Conservation (phyloP, 345 rosid genomes). For the Lenwebbia sp. region DNA sequence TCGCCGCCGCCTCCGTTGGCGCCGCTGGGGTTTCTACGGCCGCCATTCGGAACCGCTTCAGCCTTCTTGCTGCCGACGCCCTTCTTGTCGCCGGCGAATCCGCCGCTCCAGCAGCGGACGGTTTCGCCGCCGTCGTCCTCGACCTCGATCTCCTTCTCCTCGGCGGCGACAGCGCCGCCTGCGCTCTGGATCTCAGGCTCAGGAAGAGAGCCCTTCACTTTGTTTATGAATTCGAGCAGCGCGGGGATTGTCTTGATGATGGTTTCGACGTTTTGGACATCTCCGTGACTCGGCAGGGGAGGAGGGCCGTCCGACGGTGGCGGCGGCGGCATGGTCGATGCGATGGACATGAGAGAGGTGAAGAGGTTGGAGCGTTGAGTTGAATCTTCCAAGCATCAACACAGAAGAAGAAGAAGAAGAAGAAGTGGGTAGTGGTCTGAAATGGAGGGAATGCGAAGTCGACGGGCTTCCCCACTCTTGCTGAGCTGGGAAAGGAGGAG, state of each 20-base stretch:
- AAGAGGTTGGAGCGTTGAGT: neutral
- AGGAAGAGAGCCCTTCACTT: neutral
- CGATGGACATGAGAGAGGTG: neutral
- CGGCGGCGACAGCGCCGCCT: neutral
- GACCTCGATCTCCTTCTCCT: rapidly evolving
- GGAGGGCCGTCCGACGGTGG: too few species aligned
- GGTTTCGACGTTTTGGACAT: rapidly evolving
- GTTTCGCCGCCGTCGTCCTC: neutral
- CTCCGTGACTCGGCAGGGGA: neutral
- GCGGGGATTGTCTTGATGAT: neutral
- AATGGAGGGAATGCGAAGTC: too few species aligned
- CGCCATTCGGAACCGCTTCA: rapidly evolving
- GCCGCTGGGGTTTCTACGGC: neutral
- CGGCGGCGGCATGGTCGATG: neutral
- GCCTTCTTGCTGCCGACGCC: neutral
- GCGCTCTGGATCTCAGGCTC: neutral
- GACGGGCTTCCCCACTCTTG: too few species aligned
- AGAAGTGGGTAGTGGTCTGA: neutral
- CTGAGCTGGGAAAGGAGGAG: neutral
- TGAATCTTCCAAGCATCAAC: neutral
- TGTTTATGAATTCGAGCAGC: neutral
- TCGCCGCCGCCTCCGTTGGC: neutral
- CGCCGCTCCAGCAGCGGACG: neutral
- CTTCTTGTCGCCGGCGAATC: neutral
- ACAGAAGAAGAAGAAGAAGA: rapidly evolving